These are phyloP conservation scores for Echium plantagineum DNA, from an alignment of 257 asterid genomes.

Conservation along the genomic window DNA sequence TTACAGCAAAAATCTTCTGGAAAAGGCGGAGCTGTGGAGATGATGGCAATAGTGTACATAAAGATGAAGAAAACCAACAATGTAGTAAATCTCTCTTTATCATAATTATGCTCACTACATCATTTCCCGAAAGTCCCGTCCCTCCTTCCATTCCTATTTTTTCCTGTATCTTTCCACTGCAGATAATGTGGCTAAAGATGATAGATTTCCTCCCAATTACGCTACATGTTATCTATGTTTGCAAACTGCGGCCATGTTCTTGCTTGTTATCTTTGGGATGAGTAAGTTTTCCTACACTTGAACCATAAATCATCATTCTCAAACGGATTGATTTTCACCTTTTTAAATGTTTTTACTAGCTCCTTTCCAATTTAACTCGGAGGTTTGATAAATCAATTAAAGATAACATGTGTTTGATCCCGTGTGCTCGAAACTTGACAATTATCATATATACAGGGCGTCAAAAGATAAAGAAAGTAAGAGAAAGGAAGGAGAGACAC, in stretches of 20 bases:
- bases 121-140: not conserved
- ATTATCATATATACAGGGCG: constrained; percentile 23
- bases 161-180: no score
- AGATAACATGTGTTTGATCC: not conserved
- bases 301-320: no score
- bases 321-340: no score
- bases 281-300: constrained; percentile 9
- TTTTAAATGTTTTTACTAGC: no score
- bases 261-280: constrained; percentile 14
- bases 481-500: constrained; percentile 18
- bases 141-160: not conserved
- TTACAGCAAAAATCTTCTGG: no score
- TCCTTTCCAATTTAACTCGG: no score
- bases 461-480: constrained; percentile 18
- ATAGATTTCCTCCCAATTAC: constrained; percentile 14
- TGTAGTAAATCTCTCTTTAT: no score
- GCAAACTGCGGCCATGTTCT: constrained; percentile 10
- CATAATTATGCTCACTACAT: no score
- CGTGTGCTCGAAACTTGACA: not conserved
- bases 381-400: not conserved
- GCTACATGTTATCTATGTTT: constrained; percentile 4
- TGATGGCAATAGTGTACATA: no score
- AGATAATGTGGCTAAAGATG: not conserved
- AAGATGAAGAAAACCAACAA: no score
- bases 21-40: no score